phyloP scores from a whole-genome alignment of 179 eudicot species.

The Sideroxylon spinosum region DNA sequence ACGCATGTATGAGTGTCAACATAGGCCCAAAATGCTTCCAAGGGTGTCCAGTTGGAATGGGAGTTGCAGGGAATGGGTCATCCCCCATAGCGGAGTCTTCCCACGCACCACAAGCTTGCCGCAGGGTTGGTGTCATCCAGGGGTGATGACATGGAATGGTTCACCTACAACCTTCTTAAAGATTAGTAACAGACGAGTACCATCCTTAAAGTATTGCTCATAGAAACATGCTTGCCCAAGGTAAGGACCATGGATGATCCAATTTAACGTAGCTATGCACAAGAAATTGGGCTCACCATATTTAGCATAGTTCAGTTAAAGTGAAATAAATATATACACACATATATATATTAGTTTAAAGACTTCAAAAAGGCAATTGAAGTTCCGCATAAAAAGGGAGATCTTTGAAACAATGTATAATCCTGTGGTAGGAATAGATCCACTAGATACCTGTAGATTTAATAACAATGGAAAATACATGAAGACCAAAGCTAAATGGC shows the following conservation, averaged over 20 bases:
- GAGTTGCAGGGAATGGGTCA: too few species aligned
- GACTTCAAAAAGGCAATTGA: not conserved
- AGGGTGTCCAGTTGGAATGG: too few species aligned
- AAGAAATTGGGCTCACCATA: too few species aligned
- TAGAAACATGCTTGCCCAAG: not conserved
- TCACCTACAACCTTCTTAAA: too few species aligned
- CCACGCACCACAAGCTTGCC: too few species aligned
- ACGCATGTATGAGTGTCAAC: too few species aligned
- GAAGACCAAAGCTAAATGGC: not conserved
- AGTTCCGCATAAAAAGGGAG: not conserved
- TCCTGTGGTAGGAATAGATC: not conserved
- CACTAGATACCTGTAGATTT: not conserved
- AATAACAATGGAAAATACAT: not conserved
- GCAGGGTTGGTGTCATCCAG: too few species aligned
- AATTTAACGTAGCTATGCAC: not conserved
- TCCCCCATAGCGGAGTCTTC: too few species aligned
- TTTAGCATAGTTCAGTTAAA: too few species aligned
- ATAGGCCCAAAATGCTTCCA: too few species aligned
- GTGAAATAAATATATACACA: not conserved
- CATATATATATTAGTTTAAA: not conserved
- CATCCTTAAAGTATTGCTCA: not conserved
- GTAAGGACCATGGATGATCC: not conserved
- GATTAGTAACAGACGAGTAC: not conserved
- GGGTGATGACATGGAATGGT: too few species aligned
- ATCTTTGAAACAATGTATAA: too few species aligned